A percentile compares a stretch with the other conserved stretches of the same genome.
phyloP scores from a whole-genome alignment of 164 flowering plant genomes.

The Taxillus chinensis region DNA sequence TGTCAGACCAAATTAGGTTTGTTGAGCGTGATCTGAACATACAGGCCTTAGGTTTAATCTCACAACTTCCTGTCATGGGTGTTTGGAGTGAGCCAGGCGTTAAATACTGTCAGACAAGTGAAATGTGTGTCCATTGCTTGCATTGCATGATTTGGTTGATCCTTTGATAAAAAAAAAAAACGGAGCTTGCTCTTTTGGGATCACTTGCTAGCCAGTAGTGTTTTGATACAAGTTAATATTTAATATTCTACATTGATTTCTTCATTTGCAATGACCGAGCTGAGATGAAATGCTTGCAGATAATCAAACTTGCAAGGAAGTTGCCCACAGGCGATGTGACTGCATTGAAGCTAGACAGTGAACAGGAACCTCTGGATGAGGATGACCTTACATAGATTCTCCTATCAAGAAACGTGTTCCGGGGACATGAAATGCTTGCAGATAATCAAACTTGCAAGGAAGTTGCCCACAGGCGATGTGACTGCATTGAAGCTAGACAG shows the following conservation, averaged over 20 bases:
- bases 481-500: conserved; percentile 27
- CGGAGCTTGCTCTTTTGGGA: no score
- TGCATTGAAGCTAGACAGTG: conserved; percentile 22
- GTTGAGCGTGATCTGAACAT: not conserved
- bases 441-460: conserved; percentile 85
- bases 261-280: no score
- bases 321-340: conserved; percentile 81
- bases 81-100: no score
- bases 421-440: conserved; percentile 18
- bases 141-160: no score
- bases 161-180: no score
- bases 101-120: no score
- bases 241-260: no score
- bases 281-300: conserved; percentile 28
- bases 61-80: no score
- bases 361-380: conserved; percentile 64
- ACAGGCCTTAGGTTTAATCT: not conserved
- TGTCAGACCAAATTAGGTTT: not conserved
- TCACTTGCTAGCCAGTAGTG: no score
- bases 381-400: conserved; percentile 64
- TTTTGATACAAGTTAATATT: no score
- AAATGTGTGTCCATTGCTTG: no score
- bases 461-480: conserved; percentile 85
- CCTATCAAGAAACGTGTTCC: not conserved
- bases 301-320: conserved; percentile 84